A percentile compares a stretch with the other conserved stretches of the same genome.
Evolutionary conservation across 2,329 filamentous ascomycete species (phyloP).

Genomic region (Pestalotiopsis sp.): DNA sequence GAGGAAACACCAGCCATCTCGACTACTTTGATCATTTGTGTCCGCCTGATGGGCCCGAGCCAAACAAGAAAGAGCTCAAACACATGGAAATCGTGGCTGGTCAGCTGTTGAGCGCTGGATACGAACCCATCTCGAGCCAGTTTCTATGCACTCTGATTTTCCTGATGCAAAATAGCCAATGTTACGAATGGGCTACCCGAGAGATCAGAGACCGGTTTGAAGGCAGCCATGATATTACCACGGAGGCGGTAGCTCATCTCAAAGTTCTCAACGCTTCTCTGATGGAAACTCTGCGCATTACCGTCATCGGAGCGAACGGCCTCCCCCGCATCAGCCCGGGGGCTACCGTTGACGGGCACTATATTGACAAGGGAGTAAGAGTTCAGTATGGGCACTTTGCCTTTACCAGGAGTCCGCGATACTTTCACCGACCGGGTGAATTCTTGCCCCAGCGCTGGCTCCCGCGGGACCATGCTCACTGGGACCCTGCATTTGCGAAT

Average conservation of each 20-base stretch:
- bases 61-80: background rate
- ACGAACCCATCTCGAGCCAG: slow-evolving; percentile 18
- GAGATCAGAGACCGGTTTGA: background rate
- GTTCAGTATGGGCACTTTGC: slow-evolving; percentile 12
- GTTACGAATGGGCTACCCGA: background rate
- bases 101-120: slow-evolving; percentile 26
- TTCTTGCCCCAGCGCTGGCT: slow-evolving; percentile 22
- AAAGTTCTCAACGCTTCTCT: slow-evolving; percentile 37
- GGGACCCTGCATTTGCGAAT: slow-evolving; percentile 11
- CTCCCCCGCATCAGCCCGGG: slow-evolving; percentile 27
- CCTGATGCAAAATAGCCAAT: background rate
- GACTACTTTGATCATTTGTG: slow-evolving; percentile 28
- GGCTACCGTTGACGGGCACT: slow-evolving; percentile 25
- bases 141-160: slow-evolving; percentile 21
- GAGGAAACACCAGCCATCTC: slow-evolving; percentile 21
- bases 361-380: slow-evolving; percentile 23
- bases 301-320: slow-evolving; percentile 18
- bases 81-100: slow-evolving; percentile 10
- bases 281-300: slow-evolving; percentile 26
- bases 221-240: background rate
- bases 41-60: slow-evolving; percentile 17
- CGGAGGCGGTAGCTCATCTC: slow-evolving; percentile 14
- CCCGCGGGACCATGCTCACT: slow-evolving; percentile 18
- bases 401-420: slow-evolving; percentile 14
- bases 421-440: slow-evolving; percentile 14